These are phyloP conservation scores for Diaporthe caulivora DNA, from an alignment of 2,329 filamentous ascomycete species.

Conservation along the genomic window DNA sequence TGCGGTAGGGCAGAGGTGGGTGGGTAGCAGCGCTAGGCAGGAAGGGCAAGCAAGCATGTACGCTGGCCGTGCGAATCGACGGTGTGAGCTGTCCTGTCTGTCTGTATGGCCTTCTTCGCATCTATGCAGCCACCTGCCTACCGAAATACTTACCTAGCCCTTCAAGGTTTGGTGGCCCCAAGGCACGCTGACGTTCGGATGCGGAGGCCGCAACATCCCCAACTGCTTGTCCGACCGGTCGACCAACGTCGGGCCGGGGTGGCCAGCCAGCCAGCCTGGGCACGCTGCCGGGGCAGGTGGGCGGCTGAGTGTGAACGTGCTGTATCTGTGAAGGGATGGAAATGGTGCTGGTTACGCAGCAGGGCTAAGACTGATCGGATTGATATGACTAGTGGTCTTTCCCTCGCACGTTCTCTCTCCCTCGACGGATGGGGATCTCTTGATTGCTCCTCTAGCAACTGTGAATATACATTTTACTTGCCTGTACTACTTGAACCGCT, in stretches of 20 bases:
- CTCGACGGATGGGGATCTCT: not conserved
- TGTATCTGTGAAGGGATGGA: not conserved
- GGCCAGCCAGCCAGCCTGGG: not conserved
- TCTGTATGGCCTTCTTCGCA: not conserved
- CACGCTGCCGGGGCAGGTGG: not conserved
- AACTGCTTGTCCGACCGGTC: slow-evolving; percentile 34
- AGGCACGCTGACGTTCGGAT: too few species aligned
- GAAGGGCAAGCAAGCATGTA: not conserved
- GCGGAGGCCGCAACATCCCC: slow-evolving; percentile 34
- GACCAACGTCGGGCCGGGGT: not conserved
- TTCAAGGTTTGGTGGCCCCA: not conserved
- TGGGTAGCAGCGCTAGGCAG: too few species aligned
- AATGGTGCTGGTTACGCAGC: not conserved
- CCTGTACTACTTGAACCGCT: not conserved
- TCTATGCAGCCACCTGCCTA: not conserved
- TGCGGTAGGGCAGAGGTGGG: slow-evolving; percentile 16
- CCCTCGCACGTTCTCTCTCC: not conserved
- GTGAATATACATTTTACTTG: too few species aligned
- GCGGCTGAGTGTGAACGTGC: not conserved
- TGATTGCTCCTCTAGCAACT: not conserved
- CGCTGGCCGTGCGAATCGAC: not conserved
- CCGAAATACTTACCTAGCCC: too few species aligned
- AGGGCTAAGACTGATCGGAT: not conserved
- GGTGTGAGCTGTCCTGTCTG: not conserved
- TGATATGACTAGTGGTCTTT: not conserved